Evolutionary conservation across 352 stramenopile genomes (phyloP).

Genomic region (Globisporangium parvum): DNA sequence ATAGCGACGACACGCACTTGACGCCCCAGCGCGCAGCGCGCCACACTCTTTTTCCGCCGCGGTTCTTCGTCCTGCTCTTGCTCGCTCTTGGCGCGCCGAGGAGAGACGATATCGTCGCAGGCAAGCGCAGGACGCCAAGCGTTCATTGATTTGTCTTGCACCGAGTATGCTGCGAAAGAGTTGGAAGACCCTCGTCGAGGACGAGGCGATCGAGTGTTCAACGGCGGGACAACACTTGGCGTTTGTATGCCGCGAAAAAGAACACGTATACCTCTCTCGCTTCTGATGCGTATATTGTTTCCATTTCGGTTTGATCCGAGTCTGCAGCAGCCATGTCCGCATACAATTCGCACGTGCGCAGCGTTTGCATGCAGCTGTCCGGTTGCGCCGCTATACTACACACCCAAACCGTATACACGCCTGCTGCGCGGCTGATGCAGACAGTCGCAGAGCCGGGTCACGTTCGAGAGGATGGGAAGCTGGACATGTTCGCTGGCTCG

Average conservation of each 20-base stretch:
- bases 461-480: background rate
- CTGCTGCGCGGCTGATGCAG: background rate
- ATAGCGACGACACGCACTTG: too few relatives aligned
- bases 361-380: background rate
- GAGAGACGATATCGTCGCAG: background rate
- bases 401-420: background rate
- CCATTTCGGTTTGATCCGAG: background rate
- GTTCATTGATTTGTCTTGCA: background rate
- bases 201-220: background rate
- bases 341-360: too few relatives aligned
- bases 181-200: too few relatives aligned
- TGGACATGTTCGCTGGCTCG: background rate
- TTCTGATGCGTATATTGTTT: background rate
- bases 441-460: background rate
- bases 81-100: background rate
- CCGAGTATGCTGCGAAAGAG: too few relatives aligned
- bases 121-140: background rate
- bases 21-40: background rate
- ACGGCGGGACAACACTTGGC: background rate
- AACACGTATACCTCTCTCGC: background rate
- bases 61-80: background rate
- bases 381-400: too few relatives aligned
- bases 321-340: background rate
- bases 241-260: background rate
- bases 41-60: constrained; percentile 3